Percentiles rank a stretch among this genome's conserved stretches.
phyloP scores from a whole-genome alignment of 139 green algal species.

The Chlorella sp. region DNA sequence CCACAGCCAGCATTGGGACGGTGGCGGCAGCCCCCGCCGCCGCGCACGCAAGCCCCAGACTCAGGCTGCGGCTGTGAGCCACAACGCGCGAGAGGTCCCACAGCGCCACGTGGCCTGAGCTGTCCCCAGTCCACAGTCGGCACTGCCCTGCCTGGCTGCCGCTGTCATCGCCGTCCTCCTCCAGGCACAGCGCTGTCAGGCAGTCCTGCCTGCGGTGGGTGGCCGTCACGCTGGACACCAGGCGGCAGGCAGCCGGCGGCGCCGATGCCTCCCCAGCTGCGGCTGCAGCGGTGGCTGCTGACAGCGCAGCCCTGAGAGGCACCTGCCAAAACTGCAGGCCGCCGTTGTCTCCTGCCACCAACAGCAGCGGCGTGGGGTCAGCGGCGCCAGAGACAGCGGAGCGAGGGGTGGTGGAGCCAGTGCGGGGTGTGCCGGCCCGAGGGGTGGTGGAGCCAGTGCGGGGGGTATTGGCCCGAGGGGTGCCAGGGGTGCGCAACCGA shows the following conservation, averaged over 20 bases:
- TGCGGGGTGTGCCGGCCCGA: no score
- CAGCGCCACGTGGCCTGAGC: slow-evolving; percentile 70
- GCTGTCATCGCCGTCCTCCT: slow-evolving; percentile 23
- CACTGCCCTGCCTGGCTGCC: background rate
- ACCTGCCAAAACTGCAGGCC: slow-evolving; percentile 75
- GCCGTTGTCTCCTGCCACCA: slow-evolving; percentile 71
- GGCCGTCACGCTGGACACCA: slow-evolving; percentile 62
- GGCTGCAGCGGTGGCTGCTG: background rate
- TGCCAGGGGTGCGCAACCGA: no score
- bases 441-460: background rate
- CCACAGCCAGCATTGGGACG: background rate
- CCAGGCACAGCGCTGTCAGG: slow-evolving; percentile 46
- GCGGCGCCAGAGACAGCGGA: background rate
- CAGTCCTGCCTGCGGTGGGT: slow-evolving; percentile 54
- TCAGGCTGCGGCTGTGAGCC: background rate
- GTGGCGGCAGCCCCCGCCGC: background rate
- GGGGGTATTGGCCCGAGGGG: no score
- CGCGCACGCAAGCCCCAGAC: background rate
- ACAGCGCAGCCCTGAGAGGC: background rate
- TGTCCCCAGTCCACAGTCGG: slow-evolving; percentile 68
- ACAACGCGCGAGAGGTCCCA: slow-evolving; percentile 57
- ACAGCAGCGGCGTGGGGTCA: slow-evolving; percentile 47
- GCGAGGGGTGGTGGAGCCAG: background rate
- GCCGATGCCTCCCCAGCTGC: background rate
- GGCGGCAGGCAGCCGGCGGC: slow-evolving; percentile 22